phyloP scores from a whole-genome alignment of 306 rosid species.

The Oemleria cerasiformis region DNA sequence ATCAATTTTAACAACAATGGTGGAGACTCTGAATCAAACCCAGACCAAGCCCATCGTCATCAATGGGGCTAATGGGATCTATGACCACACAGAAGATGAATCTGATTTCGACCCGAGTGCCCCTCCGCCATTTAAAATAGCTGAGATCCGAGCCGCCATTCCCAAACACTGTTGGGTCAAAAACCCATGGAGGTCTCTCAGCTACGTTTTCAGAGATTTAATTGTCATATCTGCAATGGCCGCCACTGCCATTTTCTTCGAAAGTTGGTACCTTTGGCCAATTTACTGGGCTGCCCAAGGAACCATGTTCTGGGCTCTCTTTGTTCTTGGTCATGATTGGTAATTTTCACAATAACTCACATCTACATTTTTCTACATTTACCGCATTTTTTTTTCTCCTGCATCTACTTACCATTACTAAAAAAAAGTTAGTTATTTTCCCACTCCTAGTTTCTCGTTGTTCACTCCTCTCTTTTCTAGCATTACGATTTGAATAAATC shows the following conservation, averaged over 20 bases:
- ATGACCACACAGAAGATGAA: neutral
- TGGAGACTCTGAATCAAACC: constrained; percentile 9
- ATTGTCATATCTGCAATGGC: constrained; percentile 38
- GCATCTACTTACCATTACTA: neutral
- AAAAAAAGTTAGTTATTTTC: too few relatives aligned
- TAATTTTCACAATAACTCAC: constrained; percentile 12
- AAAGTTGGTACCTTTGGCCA: constrained; percentile 63
- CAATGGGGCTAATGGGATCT: constrained; percentile 8
- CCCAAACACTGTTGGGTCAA: constrained; percentile 90
- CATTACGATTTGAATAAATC: too few relatives aligned
- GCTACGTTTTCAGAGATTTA: constrained; percentile 67
- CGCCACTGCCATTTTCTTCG: constrained; percentile 39
- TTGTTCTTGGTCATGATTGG: constrained; percentile 98
- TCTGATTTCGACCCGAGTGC: constrained; percentile 71
- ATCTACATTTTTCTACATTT: neutral
- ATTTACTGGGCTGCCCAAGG: constrained; percentile 85
- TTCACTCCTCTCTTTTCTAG: too few relatives aligned
- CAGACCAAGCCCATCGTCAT: neutral
- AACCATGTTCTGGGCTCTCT: constrained; percentile 96
- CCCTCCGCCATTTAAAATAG: constrained; percentile 80
- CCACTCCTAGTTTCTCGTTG: too few relatives aligned
- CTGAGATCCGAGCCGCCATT: constrained; percentile 83
- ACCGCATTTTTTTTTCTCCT: too few relatives aligned
- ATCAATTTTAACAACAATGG: constrained; percentile 19
- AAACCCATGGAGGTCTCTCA: constrained; percentile 67